Evolutionary conservation across 345 rosid genomes (phyloP).

Genomic region (Rhodamnia rubescens): DNA sequence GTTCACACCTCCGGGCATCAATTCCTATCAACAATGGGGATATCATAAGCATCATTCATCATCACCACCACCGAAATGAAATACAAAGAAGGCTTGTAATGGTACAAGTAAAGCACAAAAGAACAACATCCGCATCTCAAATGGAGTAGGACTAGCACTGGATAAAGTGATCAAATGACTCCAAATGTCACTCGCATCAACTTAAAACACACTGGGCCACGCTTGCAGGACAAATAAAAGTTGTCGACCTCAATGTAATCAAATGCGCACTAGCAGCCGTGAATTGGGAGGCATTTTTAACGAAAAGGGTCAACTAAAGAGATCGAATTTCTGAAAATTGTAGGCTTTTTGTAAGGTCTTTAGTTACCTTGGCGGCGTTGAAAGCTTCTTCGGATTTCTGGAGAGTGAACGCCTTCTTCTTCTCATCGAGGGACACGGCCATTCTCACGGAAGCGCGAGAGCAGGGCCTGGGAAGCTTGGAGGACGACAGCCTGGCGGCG

Average conservation of each 20-base stretch:
- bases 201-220: not conserved
- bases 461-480: not conserved
- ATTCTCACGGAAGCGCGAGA: not conserved
- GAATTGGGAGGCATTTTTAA: not conserved
- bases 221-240: not conserved
- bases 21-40: slow-evolving; percentile 25
- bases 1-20: slow-evolving; percentile 97
- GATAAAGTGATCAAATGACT: not conserved
- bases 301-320: not conserved
- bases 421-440: slow-evolving; percentile 39
- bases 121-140: not conserved
- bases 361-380: slow-evolving; percentile 58
- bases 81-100: not conserved
- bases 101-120: not conserved
- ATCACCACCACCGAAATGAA: not conserved
- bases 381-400: slow-evolving; percentile 88
- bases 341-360: not conserved
- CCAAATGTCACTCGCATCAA: not conserved
- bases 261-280: not conserved
- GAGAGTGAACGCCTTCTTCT: slow-evolving; percentile 20
- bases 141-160: not conserved
- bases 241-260: not conserved
- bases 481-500: not conserved
- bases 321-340: not conserved
- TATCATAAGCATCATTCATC: not conserved